Evolutionary conservation across 2,329 filamentous ascomycete species (phyloP).

Genomic region (Calycina marina): DNA sequence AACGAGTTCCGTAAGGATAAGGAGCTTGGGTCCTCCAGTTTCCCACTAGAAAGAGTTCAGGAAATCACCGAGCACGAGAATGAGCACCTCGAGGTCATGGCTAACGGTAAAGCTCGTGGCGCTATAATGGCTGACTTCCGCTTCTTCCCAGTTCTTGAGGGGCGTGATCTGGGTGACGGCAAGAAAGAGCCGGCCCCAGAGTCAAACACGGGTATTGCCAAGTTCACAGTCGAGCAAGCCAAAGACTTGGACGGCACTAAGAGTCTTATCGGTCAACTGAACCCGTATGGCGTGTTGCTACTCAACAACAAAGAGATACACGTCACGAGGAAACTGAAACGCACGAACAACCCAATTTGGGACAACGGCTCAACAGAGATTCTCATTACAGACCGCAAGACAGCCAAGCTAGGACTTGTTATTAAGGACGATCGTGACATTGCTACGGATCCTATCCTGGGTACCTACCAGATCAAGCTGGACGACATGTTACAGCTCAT

Average conservation of each 20-base stretch:
- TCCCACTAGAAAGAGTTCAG: slow-evolving; percentile 71
- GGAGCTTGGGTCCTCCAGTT: slow-evolving; percentile 77
- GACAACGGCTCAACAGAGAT: slow-evolving; percentile 86
- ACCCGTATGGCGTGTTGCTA: slow-evolving; percentile 76
- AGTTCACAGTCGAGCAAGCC: slow-evolving; percentile 86
- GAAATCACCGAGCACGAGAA: slow-evolving; percentile 68
- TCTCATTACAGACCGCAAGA: slow-evolving; percentile 84
- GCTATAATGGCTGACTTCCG: slow-evolving; percentile 68
- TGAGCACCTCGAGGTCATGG: slow-evolving; percentile 67
- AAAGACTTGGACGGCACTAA: slow-evolving; percentile 90
- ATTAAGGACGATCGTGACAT: slow-evolving; percentile 94
- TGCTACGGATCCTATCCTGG: slow-evolving; percentile 66
- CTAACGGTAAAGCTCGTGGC: slow-evolving; percentile 73
- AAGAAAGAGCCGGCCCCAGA: slow-evolving; percentile 70
- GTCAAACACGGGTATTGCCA: slow-evolving; percentile 82
- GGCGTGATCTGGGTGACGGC: slow-evolving; percentile 58
- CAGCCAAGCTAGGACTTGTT: slow-evolving; percentile 76
- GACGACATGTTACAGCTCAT: slow-evolving; percentile 86
- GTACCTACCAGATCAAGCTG: slow-evolving; percentile 88
- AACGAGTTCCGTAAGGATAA: slow-evolving; percentile 97
- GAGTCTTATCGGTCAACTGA: slow-evolving; percentile 81
- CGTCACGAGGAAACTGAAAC: slow-evolving; percentile 80
- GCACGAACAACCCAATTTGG: slow-evolving; percentile 96
- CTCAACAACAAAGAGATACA: slow-evolving; percentile 90
- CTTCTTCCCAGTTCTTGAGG: slow-evolving; percentile 86